Conservation (phyloP, 345 rosid species). For the Trapa incisa region DNA sequence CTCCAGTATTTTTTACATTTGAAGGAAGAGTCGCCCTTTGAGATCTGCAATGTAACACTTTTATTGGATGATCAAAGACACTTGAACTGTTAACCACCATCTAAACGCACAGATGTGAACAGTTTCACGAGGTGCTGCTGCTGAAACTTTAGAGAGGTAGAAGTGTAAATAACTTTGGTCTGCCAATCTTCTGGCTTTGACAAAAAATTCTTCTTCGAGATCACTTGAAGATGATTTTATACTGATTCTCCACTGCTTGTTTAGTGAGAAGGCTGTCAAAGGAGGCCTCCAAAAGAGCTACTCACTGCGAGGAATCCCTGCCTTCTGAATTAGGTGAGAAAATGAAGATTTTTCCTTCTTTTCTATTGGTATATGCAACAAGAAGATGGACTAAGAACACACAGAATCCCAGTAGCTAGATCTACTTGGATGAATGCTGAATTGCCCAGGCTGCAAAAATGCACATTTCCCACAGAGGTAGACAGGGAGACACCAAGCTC, state of each 20-base stretch:
- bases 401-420: constrained; percentile 21
- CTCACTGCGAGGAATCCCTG: not conserved
- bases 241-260: not conserved
- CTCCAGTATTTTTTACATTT: no score
- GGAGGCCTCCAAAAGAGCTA: not conserved
- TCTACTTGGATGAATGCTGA: constrained; percentile 13
- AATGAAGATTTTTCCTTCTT: not conserved
- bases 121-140: not conserved
- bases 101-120: no score
- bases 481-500: constrained; percentile 8
- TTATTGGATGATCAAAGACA: not conserved
- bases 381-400: constrained; percentile 30
- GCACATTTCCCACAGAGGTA: not conserved
- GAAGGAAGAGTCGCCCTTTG: no score
- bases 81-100: no score
- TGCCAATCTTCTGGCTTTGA: constrained; percentile 4
- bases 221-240: not conserved
- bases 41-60: no score
- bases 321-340: not conserved
- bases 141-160: not conserved
- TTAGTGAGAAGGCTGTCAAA: not conserved
- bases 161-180: not conserved
- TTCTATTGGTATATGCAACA: not conserved
- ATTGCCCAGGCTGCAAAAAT: constrained; percentile 36
- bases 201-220: not conserved